These are phyloP conservation scores for Fragaria vesca DNA, from an alignment of 306 rosid genomes.

Conservation along the genomic window DNA sequence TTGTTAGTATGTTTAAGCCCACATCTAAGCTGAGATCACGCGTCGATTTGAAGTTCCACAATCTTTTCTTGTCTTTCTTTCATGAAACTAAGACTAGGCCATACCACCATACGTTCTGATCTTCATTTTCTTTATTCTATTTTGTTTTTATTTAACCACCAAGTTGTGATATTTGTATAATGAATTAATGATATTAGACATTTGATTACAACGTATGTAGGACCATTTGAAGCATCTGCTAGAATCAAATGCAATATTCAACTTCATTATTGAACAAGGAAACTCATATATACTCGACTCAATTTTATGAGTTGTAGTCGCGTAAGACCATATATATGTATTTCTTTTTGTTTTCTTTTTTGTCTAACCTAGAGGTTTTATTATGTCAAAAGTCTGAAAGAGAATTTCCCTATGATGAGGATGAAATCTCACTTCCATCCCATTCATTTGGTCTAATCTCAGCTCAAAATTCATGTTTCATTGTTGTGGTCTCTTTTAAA, in stretches of 20 bases:
- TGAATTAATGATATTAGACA: not conserved
- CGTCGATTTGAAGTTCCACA: no score
- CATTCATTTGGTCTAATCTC: no score
- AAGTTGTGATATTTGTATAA: not conserved
- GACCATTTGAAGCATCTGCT: not conserved
- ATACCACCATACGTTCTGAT: not conserved
- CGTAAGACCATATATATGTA: not conserved
- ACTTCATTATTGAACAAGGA: not conserved
- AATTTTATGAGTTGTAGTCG: not conserved
- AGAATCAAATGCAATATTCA: not conserved
- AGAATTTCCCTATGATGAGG: not conserved
- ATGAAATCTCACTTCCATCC: not conserved
- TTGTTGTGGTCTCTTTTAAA: no score
- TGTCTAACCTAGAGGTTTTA: not conserved
- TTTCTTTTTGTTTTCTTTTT: not conserved
- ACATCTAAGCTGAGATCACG: no score
- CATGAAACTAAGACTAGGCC: not conserved
- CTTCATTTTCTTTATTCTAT: not conserved
- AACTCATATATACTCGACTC: not conserved
- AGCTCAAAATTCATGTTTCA: no score
- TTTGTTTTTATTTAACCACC: not conserved
- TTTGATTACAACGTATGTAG: not conserved
- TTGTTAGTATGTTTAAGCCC: no score
- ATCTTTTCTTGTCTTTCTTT: no score
- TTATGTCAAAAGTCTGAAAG: no score